phyloP scores from a whole-genome alignment of 2,329 filamentous ascomycete genomes.

The Diaporthe longicolla region DNA sequence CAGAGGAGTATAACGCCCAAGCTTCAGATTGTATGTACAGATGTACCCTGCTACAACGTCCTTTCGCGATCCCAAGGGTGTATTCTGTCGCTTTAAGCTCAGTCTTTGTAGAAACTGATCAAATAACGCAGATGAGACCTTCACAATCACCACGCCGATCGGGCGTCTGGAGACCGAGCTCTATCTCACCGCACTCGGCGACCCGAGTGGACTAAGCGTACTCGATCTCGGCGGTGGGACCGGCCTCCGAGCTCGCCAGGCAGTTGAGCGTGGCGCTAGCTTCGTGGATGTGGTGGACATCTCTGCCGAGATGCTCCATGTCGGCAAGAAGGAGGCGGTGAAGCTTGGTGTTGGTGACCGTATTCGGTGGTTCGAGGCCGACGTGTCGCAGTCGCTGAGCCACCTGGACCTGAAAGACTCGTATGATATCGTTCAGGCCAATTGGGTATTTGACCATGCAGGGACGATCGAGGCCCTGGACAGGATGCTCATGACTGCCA shows the following conservation, averaged over 20 bases:
- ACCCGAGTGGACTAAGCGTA: constrained; percentile 46
- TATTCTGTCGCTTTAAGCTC: not conserved
- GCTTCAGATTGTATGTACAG: constrained; percentile 7
- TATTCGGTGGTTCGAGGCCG: constrained; percentile 42
- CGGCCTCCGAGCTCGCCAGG: constrained; percentile 48
- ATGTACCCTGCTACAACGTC: no score
- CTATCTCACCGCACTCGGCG: constrained; percentile 45
- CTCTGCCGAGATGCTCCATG: constrained; percentile 47
- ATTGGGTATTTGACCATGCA: constrained; percentile 44
- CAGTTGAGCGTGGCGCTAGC: constrained; percentile 46
- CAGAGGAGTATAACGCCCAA: not conserved
- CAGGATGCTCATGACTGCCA: constrained; percentile 43
- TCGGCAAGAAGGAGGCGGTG: constrained; percentile 40
- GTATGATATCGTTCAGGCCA: constrained; percentile 45
- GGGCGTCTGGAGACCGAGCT: constrained; percentile 43
- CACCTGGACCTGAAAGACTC: constrained; percentile 35
- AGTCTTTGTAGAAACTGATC: not conserved
- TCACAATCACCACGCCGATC: constrained; percentile 9
- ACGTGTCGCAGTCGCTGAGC: constrained; percentile 39
- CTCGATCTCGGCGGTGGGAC: constrained; percentile 52
- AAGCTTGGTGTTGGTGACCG: constrained; percentile 25
- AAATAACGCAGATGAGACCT: constrained; percentile 7
- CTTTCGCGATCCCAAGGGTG: no score
- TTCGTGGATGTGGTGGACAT: constrained; percentile 51
- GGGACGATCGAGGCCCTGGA: constrained; percentile 36